Conservation (phyloP, 192 early-diverging fungal species). For the Coemansia furcata region DNA sequence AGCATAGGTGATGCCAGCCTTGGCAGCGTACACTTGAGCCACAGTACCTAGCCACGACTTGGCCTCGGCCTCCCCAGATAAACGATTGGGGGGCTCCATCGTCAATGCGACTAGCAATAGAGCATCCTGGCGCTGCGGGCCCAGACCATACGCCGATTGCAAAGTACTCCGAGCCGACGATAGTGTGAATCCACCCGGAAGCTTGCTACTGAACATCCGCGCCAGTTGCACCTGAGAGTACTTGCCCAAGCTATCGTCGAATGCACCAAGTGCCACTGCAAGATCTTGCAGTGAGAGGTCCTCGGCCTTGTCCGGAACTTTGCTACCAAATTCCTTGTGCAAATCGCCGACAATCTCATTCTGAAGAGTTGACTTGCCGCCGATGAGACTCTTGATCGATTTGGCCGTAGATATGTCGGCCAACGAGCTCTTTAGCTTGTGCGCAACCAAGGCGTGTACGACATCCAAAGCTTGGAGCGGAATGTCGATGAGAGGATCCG, state of each 20-base stretch:
- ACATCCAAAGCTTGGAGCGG: constrained; percentile 77
- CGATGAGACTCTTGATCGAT: constrained; percentile 73
- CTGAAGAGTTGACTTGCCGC: constrained; percentile 88
- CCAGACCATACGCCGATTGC: constrained; percentile 68
- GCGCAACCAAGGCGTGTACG: constrained; percentile 74
- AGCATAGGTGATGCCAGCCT: constrained; percentile 65
- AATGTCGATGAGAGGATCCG: constrained; percentile 63
- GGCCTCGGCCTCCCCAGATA: constrained; percentile 71
- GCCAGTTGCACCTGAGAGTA: constrained; percentile 67
- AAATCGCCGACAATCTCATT: constrained; percentile 96
- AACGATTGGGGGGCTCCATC: constrained; percentile 77
- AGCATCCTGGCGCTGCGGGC: constrained; percentile 69
- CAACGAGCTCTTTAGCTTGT: constrained; percentile 83
- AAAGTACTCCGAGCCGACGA: constrained; percentile 70
- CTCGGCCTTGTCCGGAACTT: constrained; percentile 87
- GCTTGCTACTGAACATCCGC: constrained; percentile 80
- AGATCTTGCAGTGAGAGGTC: constrained; percentile 85
- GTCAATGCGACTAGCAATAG: constrained; percentile 73
- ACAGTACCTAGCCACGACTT: constrained; percentile 77
- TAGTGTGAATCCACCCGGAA: constrained; percentile 89
- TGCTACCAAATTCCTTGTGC: constrained; percentile 85
- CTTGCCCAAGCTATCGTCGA: constrained; percentile 73
- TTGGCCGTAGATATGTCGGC: constrained; percentile 68
- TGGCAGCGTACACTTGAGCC: constrained; percentile 70
- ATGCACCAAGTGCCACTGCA: constrained; percentile 58